phyloP scores from a whole-genome alignment of 2,329 filamentous ascomycete genomes.

The Drechslerella dactyloides region DNA sequence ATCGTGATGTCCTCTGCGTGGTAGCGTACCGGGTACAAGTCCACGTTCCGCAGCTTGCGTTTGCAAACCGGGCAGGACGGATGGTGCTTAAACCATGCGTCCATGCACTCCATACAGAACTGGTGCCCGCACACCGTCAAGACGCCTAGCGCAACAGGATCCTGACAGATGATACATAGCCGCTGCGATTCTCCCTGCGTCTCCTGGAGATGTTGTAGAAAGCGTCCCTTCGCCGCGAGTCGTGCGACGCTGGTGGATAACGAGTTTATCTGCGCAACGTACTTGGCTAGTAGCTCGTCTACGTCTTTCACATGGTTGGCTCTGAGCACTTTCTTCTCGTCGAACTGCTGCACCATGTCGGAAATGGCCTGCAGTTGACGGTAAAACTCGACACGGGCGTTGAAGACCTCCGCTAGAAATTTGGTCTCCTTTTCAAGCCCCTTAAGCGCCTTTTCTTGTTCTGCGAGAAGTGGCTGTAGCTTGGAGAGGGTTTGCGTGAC shows the following conservation, averaged over 20 bases:
- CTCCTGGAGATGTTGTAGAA: slow-evolving; percentile 66
- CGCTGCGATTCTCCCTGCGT: slow-evolving; percentile 68
- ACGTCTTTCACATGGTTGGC: slow-evolving; percentile 68
- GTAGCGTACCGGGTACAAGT: slow-evolving; percentile 84
- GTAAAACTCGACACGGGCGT: slow-evolving; percentile 86
- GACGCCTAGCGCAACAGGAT: slow-evolving; percentile 74
- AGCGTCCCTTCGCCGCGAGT: slow-evolving; percentile 71
- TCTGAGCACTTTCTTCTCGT: slow-evolving; percentile 63
- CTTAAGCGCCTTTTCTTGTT: slow-evolving; percentile 63
- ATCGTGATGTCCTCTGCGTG: slow-evolving; percentile 76
- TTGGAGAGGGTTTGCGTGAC: slow-evolving; percentile 68
- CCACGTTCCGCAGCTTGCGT: slow-evolving; percentile 66
- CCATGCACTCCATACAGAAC: slow-evolving; percentile 88
- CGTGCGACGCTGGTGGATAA: slow-evolving; percentile 24
- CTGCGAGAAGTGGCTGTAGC: slow-evolving; percentile 64
- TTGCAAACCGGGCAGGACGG: slow-evolving; percentile 87
- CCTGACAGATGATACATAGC: slow-evolving; percentile 85
- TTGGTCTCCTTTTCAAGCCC: slow-evolving; percentile 57
- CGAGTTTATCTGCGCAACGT: slow-evolving; percentile 13
- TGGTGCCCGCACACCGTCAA: slow-evolving; percentile 88
- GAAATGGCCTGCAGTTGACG: slow-evolving; percentile 89
- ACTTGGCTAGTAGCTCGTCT: slow-evolving; percentile 19
- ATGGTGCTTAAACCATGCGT: slow-evolving; percentile 75
- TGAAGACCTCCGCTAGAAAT: slow-evolving; percentile 68
- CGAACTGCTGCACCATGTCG: slow-evolving; percentile 77